Conservation (phyloP, 139 green algal genomes). For the Monoraphidium neglectum region DNA sequence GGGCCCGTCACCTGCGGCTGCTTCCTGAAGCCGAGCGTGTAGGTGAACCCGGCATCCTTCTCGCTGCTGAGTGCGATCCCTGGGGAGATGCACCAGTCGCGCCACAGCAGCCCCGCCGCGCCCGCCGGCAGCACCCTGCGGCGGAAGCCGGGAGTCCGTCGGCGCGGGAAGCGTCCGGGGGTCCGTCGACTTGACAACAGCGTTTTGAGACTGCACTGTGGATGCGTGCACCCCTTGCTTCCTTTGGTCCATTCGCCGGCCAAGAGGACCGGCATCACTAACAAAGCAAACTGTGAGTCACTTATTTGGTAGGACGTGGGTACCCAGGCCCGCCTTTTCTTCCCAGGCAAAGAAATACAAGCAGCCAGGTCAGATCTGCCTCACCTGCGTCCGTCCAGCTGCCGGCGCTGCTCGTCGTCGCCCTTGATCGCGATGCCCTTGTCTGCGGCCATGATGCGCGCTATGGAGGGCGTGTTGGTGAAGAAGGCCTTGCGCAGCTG, state of each 20-base stretch:
- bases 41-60: neutral
- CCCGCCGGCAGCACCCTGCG: conserved; percentile 25
- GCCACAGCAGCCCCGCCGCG: neutral
- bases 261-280: no score
- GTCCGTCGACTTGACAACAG: neutral
- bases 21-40: conserved; percentile 19
- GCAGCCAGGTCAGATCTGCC: no score
- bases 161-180: neutral
- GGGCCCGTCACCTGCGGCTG: conserved; percentile 13
- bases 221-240: no score
- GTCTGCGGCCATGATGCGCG: conserved; percentile 13
- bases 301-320: no score
- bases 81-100: conserved; percentile 24
- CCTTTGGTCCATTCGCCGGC: no score
- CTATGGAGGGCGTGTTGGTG: conserved; percentile 17
- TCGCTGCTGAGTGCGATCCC: neutral
- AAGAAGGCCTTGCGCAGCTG: conserved; percentile 20
- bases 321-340: no score
- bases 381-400: neutral
- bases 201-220: no score
- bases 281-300: no score
- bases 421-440: neutral
- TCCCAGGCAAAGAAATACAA: no score
- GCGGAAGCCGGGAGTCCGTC: neutral
- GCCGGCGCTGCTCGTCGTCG: neutral